Evolutionary conservation across 1,284 basidiomycete genomes (phyloP).

Genomic region (Ganoderma resinaceum): DNA sequence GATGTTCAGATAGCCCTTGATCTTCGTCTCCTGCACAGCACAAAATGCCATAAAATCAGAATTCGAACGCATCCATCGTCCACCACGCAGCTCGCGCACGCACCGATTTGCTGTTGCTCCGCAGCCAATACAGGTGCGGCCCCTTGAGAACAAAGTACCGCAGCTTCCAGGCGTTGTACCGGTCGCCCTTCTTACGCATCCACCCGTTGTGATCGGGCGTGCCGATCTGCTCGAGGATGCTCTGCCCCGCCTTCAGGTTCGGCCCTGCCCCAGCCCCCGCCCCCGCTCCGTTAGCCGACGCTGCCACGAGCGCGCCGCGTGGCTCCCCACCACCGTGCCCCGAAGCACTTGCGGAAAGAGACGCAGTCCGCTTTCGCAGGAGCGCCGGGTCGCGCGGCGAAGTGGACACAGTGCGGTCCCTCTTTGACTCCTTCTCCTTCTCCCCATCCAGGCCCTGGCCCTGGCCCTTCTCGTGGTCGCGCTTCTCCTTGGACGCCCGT

Average conservation of each 20-base stretch:
- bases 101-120: conserved; percentile 73
- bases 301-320: neutral
- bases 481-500: conserved; percentile 20
- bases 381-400: conserved; percentile 38
- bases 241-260: conserved; percentile 67
- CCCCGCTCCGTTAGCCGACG: conserved; percentile 3
- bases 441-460: conserved; percentile 19
- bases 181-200: conserved; percentile 96
- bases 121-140: conserved; percentile 86
- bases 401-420: conserved; percentile 25
- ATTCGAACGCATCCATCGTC: conserved; percentile 9
- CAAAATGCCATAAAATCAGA: conserved; percentile 14
- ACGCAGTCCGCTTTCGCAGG: conserved; percentile 61
- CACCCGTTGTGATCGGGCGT: conserved; percentile 89
- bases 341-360: conserved; percentile 16
- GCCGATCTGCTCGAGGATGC: conserved; percentile 88
- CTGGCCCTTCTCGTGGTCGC: conserved; percentile 12
- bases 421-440: conserved; percentile 23
- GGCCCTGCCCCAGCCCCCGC: conserved; percentile 34
- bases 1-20: conserved; percentile 96
- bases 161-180: conserved; percentile 93
- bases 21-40: conserved; percentile 78
- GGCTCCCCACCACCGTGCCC: conserved; percentile 7
- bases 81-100: conserved; percentile 40
- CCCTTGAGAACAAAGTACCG: conserved; percentile 97